phyloP scores from a whole-genome alignment of 345 rosid species.

The Salix exigua region DNA sequence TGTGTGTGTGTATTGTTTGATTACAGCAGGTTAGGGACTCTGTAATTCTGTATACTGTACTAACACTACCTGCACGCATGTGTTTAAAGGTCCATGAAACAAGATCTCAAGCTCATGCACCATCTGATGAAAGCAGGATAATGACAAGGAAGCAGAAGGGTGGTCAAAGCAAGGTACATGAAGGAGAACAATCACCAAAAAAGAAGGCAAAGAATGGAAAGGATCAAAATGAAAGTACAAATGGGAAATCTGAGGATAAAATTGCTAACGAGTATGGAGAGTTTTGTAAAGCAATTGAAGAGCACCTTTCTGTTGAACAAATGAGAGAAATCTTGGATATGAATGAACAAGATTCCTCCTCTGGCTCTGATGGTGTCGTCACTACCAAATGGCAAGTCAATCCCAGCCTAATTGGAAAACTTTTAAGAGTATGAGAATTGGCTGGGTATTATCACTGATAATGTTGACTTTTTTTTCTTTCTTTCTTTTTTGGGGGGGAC shows the following conservation, averaged over 20 bases:
- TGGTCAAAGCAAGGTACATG: conserved; percentile 58
- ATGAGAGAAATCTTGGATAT: conserved; percentile 55
- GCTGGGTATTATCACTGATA: neutral
- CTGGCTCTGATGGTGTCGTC: conserved; percentile 39
- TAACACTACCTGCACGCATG: neutral
- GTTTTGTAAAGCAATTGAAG: conserved; percentile 45
- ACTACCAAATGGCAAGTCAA: conserved; percentile 38
- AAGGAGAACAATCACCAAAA: conserved; percentile 58
- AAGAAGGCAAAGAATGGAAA: conserved; percentile 49
- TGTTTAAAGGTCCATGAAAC: conserved; percentile 61
- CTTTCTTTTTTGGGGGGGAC: neutral
- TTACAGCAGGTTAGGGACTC: neutral
- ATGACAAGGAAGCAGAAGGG: conserved; percentile 81
- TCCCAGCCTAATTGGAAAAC: neutral
- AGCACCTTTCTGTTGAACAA: conserved; percentile 51
- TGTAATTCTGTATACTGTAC: neutral
- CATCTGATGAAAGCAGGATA: conserved; percentile 56
- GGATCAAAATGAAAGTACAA: neutral
- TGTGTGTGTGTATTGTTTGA: too few species aligned
- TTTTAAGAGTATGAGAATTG: neutral
- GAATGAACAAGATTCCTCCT: conserved; percentile 60
- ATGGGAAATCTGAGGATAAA: conserved; percentile 27
- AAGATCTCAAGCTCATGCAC: conserved; percentile 52
- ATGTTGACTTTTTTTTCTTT: neutral
- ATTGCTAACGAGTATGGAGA: conserved; percentile 44